Base-by-base conservation (phyloP, 2,329 filamentous ascomycete species). In the Cytospora paraplurivora region DNA sequence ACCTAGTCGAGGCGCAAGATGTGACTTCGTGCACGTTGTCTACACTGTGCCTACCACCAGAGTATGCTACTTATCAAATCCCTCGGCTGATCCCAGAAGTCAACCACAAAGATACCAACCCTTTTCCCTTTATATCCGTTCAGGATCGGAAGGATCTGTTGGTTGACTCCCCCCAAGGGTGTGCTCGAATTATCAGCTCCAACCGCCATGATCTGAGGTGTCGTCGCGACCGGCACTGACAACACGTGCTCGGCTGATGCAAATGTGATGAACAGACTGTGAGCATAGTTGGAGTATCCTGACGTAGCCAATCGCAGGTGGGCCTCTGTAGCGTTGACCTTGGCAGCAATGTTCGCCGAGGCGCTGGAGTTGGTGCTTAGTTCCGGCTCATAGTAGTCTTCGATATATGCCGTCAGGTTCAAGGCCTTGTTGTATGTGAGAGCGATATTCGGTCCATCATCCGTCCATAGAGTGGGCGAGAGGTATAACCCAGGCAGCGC, bases 81-180 rank as follows among this genome's bases (percentile, higher is more conserved):
- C 2, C 62, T 68, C 0, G 79, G 80, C 66, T 76, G 70, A 52
- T 82, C 77, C 67, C 76, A 84, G 67, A 80, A 83, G 67, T 83
- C 81, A 70, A 84, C 76, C 72, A 84, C 81, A 15, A 83, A 76
- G 65, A 83, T 79, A 0, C 81, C 81, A n/a, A 83, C 56, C 57
- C 81, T 74, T 69, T 78, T 76, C 2, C 79, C 79, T 52, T 72
- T 74, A 62, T 77, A 66, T 4, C 66, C 53, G 57, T 73, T 63
- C 33, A 83, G 66, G 32, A 77, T 72, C 0, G 71, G 62, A 6
- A 77, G 62, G 2, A 83, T 66, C 54, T 74, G 72, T 19, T 81
- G 70, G 66, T 84, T 83, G 0, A 84, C 76, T 4, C 80, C 81
- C 0, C 75, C 75, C 1, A 69, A 51, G 1, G 76, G 77, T 34